Base-by-base conservation (phyloP, 805 yeast genomes). In the Torulaspora delbrueckii region DNA sequence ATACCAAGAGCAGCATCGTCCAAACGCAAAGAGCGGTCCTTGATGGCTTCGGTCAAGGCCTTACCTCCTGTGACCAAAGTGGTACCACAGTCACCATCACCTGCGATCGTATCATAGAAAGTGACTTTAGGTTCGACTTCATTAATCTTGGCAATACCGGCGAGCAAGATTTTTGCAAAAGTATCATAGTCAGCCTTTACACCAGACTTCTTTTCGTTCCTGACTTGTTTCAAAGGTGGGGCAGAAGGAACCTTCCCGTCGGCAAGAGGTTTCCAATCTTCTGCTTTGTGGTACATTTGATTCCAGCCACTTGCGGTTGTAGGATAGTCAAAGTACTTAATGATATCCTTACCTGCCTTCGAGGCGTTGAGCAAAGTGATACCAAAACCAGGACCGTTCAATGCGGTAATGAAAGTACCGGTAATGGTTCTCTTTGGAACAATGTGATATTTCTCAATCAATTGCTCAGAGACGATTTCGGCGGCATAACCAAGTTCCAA, bases 61-160 rank as follows among this genome's bases (percentile, higher is more conserved):
- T 43, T 33, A 33, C 53, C 53, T 23, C 95, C 96, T 22, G 76
- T 71, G 9, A 79, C 83, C 47, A 87, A 69, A 1, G 96, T 86
- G 53, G 85, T 89, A 28, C 96, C 96, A 65, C 95, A 87, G 60
- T 86, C 96, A 48, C 96, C 96, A 62, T 86, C 96, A 40, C 96
- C 96, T 1, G 88, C 95, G 50, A 79, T 71, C 2, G 93, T 84
- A 59, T 86, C 96, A 57, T 82, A 84, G 51, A 77, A 74, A 2
- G 95, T 87, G 58, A 86, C 81, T 54, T 76, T 73, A 2, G 91
- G 88, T 18, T 50, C 53, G 10, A 50, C 53, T 31, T 47, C 53
- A 27, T 50, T 50, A 36, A 50, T 44, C 18, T 25, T 47, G 16
- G 42, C 51, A 22, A 50, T 50, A 9, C 53, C 53, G n/a, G 53